A percentile compares a stretch with the other conserved stretches of the same genome.
Conservation (phyloP, 176 grass and related monocot genomes). For the Aegilops bicornis region DNA sequence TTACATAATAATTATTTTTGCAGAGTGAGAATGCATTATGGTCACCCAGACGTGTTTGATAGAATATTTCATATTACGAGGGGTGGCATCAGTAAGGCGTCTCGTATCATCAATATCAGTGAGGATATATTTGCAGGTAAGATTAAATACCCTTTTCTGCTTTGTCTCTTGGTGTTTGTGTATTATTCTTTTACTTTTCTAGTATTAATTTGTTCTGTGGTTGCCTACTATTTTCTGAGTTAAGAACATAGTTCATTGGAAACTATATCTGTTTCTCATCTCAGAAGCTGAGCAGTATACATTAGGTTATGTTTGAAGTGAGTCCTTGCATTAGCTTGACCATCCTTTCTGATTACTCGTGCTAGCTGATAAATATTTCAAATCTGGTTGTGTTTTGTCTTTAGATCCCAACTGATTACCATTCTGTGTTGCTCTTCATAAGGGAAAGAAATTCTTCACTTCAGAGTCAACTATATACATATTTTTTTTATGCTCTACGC, state of each 20-base stretch:
- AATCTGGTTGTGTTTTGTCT: not conserved
- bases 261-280: not conserved
- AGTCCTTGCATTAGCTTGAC: not conserved
- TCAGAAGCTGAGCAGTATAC: not conserved
- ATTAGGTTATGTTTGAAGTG: not conserved
- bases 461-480: not conserved
- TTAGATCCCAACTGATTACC: not conserved
- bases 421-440: not conserved
- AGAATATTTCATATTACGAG: constrained; percentile 97
- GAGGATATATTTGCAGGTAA: constrained; percentile 97
- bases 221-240: not conserved
- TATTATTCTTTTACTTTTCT: no score
- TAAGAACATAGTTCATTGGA: not conserved
- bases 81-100: constrained; percentile 95
- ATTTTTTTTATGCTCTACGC: not conserved
- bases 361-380: not conserved
- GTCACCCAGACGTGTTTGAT: constrained; percentile 98
- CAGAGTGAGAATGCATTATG: constrained; percentile 97
- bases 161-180: not conserved
- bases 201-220: not conserved
- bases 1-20: constrained; percentile 14
- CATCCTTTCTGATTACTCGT: not conserved
- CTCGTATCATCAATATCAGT: constrained; percentile 87
- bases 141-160: not conserved
- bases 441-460: not conserved